These are phyloP conservation scores for Austroboletus niveus DNA, from an alignment of 1,284 basidiomycete genomes.

Conservation along the genomic window DNA sequence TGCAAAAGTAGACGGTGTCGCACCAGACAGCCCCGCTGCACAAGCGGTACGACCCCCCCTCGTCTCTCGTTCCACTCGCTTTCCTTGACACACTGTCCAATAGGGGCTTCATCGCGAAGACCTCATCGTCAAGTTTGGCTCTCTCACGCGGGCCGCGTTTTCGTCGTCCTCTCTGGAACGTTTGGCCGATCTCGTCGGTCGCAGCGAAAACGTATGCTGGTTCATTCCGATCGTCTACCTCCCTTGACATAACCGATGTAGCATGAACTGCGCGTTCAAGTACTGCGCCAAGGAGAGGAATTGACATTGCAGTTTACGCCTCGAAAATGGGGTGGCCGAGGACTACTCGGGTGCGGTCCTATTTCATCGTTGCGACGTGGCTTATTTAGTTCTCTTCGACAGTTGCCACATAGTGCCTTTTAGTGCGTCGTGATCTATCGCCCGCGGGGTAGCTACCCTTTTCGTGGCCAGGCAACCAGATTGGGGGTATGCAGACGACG, in stretches of 20 bases:
- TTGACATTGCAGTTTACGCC: constrained; percentile 52
- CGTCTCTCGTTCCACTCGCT: not conserved
- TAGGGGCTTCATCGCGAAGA: constrained; percentile 74
- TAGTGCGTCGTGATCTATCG: constrained; percentile 12
- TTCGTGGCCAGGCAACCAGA: too few relatives aligned
- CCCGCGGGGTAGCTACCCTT: too few relatives aligned
- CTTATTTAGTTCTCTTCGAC: constrained; percentile 3
- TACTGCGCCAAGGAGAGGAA: constrained; percentile 37
- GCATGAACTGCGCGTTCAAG: constrained; percentile 50
- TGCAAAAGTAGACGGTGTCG: constrained; percentile 77
- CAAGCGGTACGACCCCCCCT: constrained; percentile 57
- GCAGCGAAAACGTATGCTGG: constrained; percentile 69
- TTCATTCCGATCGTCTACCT: not conserved
- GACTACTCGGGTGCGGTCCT: constrained; percentile 69
- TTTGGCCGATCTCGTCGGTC: constrained; percentile 66
- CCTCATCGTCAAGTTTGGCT: constrained; percentile 71
- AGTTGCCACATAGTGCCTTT: constrained; percentile 78
- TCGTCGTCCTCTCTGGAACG: constrained; percentile 57
- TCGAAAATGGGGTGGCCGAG: constrained; percentile 72
- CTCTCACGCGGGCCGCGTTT: constrained; percentile 54
- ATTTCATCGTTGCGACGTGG: not conserved
- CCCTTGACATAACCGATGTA: constrained; percentile 18
- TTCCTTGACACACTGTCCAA: not conserved
- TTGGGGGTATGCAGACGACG: too few relatives aligned
- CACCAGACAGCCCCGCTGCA: constrained; percentile 74